phyloP scores from a whole-genome alignment of 192 early-diverging fungal species.

The Entomortierella chlamydospora region DNA sequence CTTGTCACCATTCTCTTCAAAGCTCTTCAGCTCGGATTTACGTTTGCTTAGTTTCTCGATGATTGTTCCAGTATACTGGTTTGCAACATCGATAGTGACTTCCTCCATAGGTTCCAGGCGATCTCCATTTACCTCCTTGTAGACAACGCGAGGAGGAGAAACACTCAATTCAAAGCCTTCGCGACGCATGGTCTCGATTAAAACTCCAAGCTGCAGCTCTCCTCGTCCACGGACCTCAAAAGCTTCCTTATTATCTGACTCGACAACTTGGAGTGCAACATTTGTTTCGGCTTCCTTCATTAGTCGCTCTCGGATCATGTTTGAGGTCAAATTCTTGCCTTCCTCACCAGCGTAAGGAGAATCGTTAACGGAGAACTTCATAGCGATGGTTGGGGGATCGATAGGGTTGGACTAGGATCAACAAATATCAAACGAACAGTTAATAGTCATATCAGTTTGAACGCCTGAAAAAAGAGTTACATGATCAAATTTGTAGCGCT shows the following conservation, averaged over 20 bases:
- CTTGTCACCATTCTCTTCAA: constrained; percentile 74
- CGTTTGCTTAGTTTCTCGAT: constrained; percentile 88
- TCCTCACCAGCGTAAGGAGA: constrained; percentile 87
- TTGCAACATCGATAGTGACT: constrained; percentile 84
- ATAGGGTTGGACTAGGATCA: constrained; percentile 70
- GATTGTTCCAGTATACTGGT: constrained; percentile 75
- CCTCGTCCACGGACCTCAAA: constrained; percentile 90
- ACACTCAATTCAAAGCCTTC: constrained; percentile 90
- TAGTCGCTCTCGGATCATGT: constrained; percentile 81
- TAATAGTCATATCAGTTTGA: background rate
- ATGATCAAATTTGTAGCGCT: background rate
- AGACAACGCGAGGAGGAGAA: constrained; percentile 85
- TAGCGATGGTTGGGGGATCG: constrained; percentile 88
- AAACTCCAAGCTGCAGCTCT: constrained; percentile 88
- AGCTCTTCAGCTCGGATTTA: constrained; percentile 86
- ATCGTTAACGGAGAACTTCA: constrained; percentile 89
- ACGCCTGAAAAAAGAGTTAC: background rate
- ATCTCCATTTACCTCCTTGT: constrained; percentile 65
- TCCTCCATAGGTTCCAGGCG: constrained; percentile 88
- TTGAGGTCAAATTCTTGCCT: constrained; percentile 79
- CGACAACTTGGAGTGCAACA: constrained; percentile 80
- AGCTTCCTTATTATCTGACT: constrained; percentile 72
- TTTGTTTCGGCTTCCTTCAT: constrained; percentile 84
- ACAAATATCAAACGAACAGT: too few species aligned
- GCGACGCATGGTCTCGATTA: constrained; percentile 91